Percentiles rank a stretch among this genome's conserved stretches.
phyloP scores from a whole-genome alignment of 2,329 filamentous ascomycete genomes.

The Colletotrichum abscissum region DNA sequence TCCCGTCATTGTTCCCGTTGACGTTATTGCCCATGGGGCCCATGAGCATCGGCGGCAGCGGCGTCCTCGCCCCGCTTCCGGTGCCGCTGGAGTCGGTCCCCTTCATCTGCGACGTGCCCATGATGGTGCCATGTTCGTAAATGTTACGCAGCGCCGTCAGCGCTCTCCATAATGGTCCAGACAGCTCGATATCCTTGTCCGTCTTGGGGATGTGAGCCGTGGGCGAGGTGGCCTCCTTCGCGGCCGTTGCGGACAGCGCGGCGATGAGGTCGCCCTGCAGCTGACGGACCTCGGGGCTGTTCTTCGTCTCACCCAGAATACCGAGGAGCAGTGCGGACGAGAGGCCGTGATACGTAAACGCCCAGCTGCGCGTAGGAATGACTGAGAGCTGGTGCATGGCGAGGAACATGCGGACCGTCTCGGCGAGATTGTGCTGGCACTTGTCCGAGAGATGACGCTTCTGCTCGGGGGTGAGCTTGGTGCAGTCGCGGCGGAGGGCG shows the following conservation, averaged over 20 bases:
- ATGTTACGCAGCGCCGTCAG: conserved; percentile 72
- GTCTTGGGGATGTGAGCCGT: conserved; percentile 64
- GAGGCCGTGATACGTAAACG: conserved; percentile 75
- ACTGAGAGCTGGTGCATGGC: conserved; percentile 76
- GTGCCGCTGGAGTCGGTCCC: conserved; percentile 58
- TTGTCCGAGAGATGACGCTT: conserved; percentile 66
- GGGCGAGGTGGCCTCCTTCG: conserved; percentile 68
- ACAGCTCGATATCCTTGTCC: conserved; percentile 71
- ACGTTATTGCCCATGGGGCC: conserved; percentile 35
- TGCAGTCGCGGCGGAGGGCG: conserved; percentile 66
- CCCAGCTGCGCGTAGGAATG: conserved; percentile 75
- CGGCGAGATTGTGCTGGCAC: conserved; percentile 71
- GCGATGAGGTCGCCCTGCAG: conserved; percentile 73
- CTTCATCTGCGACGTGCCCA: conserved; percentile 58
- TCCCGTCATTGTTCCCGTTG: conserved; percentile 9
- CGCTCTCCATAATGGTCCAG: conserved; percentile 70
- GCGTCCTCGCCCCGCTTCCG: conserved; percentile 58
- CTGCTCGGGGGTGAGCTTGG: conserved; percentile 60
- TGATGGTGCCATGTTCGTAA: conserved; percentile 72
- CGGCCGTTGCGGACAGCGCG: conserved; percentile 72
- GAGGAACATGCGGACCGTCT: conserved; percentile 76
- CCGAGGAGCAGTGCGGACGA: conserved; percentile 74
- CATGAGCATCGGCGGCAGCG: conserved; percentile 44
- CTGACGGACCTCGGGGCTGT: conserved; percentile 71
- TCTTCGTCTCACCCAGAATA: conserved; percentile 71